Conservation (phyloP, 2,329 filamentous ascomycete genomes). For the Fusarium camptoceras region DNA sequence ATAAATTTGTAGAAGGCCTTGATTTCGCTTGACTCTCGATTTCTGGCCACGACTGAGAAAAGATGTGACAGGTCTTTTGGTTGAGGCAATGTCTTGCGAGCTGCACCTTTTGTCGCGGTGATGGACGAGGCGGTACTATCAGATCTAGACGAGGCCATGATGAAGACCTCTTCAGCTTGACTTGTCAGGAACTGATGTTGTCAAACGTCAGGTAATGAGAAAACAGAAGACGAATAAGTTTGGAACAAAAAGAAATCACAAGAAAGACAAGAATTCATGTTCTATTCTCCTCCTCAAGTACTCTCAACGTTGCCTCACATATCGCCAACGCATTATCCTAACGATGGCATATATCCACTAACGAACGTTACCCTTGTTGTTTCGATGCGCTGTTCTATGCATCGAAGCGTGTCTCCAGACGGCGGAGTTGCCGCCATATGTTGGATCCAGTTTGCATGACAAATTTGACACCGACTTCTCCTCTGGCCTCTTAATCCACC, state of each 20-base stretch:
- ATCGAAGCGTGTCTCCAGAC: constrained; percentile 32
- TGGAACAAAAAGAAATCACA: constrained; percentile 1
- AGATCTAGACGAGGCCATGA: constrained; percentile 41
- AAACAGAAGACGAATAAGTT: neutral
- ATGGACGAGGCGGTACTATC: constrained; percentile 3
- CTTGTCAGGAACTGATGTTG: constrained; percentile 4
- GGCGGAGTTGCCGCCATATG: constrained; percentile 30
- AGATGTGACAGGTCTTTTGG: constrained; percentile 85
- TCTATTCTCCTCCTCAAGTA: constrained; percentile 30
- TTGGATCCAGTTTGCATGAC: constrained; percentile 39
- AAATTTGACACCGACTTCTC: constrained; percentile 43
- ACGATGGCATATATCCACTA: constrained; percentile 15
- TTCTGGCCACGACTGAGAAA: constrained; percentile 76
- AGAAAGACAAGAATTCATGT: constrained; percentile 12
- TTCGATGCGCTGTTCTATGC: constrained; percentile 5
- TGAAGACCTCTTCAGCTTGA: neutral
- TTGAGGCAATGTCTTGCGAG: constrained; percentile 32
- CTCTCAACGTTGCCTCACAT: constrained; percentile 16
- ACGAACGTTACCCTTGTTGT: constrained; percentile 13
- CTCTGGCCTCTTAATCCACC: constrained; percentile 40
- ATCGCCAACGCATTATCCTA: constrained; percentile 10
- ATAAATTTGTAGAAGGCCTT: constrained; percentile 93
- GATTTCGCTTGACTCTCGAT: constrained; percentile 72
- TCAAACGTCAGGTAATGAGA: neutral
- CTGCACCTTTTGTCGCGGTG: constrained; percentile 15